Percentiles rank a stretch among this genome's conserved stretches.
phyloP scores from a whole-genome alignment of 805 yeast species.

The Saturnispora quitensis region DNA sequence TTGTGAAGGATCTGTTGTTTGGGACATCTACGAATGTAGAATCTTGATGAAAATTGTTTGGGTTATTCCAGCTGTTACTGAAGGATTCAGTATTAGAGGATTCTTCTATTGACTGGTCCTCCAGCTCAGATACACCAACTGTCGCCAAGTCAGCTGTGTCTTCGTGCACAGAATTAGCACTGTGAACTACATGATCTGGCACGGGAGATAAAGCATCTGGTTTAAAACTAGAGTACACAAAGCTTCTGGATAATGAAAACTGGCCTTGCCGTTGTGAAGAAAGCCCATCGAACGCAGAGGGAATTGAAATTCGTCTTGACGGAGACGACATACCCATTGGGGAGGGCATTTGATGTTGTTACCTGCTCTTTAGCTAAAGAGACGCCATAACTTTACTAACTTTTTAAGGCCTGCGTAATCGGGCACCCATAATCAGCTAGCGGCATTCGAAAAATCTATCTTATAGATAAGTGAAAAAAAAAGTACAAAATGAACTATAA shows the following conservation, averaged over 20 bases:
- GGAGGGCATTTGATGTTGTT: neutral
- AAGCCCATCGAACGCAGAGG: neutral
- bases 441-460: neutral
- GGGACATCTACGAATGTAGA: neutral
- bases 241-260: constrained; percentile 30
- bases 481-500: neutral
- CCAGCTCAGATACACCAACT: constrained; percentile 40
- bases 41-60: neutral
- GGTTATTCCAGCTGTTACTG: neutral
- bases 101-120: constrained; percentile 6
- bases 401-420: neutral
- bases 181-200: constrained; percentile 26
- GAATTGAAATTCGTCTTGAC: neutral
- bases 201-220: constrained; percentile 16
- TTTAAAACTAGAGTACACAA: constrained; percentile 28
- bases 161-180: constrained; percentile 43
- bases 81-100: neutral
- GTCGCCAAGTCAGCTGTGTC: constrained; percentile 49
- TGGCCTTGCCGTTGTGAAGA: neutral
- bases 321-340: neutral
- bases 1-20: constrained; percentile 1
- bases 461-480: neutral
- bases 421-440: neutral
- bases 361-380: neutral
- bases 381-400: neutral